A percentile compares a stretch with the other conserved stretches of the same genome.
Evolutionary conservation across 2,329 filamentous ascomycete genomes (phyloP).

Genomic region (Penicillium sp.): DNA sequence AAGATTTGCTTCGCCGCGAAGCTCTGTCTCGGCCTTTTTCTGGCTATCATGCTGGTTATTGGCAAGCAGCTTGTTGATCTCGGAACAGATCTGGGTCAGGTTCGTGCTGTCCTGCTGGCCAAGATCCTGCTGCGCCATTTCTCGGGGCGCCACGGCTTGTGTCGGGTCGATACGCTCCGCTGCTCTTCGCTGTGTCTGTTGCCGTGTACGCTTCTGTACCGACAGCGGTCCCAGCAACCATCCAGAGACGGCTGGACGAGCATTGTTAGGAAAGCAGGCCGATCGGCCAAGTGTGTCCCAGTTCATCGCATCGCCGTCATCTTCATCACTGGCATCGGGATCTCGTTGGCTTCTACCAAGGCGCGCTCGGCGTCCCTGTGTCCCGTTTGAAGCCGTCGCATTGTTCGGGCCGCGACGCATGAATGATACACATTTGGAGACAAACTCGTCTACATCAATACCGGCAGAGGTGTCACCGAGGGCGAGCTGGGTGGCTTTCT

Average conservation of each 20-base stretch:
- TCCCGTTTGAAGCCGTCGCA: slow-evolving; percentile 46
- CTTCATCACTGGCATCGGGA: slow-evolving; percentile 61
- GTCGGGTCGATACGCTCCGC: slow-evolving; percentile 64
- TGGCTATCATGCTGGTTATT: slow-evolving; percentile 46
- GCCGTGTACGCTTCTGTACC: slow-evolving; percentile 77
- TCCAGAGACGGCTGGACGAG: slow-evolving; percentile 72
- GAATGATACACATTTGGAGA: slow-evolving; percentile 83
- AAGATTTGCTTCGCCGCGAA: slow-evolving; percentile 31
- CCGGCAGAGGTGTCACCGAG: slow-evolving; percentile 71
- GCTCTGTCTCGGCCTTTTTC: slow-evolving; percentile 49
- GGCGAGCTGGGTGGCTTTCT: slow-evolving; percentile 71
- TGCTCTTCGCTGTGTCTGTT: slow-evolving; percentile 67
- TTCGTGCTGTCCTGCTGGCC: slow-evolving; percentile 74
- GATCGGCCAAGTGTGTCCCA: slow-evolving; percentile 81
- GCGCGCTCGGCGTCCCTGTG: slow-evolving; percentile 41
- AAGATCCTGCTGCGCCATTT: slow-evolving; percentile 71
- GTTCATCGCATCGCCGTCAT: slow-evolving; percentile 73
- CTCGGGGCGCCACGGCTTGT: slow-evolving; percentile 71
- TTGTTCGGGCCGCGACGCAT: slow-evolving; percentile 69
- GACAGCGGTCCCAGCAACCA: slow-evolving; percentile 88
- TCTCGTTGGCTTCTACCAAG: slow-evolving; percentile 32
- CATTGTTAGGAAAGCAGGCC: slow-evolving; percentile 70
- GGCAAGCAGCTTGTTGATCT: slow-evolving; percentile 64
- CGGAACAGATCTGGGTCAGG: slow-evolving; percentile 72
- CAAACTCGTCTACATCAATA: slow-evolving; percentile 85